Conservation (phyloP, 768 basidiomycete genomes). For the Termitomyces sp. region DNA sequence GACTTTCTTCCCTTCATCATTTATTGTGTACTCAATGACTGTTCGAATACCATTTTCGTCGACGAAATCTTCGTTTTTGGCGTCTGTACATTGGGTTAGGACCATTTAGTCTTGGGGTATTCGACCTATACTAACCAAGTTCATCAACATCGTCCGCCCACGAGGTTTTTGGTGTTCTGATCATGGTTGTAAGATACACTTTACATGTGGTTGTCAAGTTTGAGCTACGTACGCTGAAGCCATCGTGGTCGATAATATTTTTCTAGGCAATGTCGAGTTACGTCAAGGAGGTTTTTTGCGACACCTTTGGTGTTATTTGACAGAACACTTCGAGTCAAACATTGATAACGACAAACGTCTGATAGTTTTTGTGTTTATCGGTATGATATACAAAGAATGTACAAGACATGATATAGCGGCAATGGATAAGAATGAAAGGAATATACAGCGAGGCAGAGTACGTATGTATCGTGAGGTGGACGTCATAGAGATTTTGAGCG, state of each 20-base stretch:
- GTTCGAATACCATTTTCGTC: slow-evolving; percentile 86
- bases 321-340: neutral
- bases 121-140: slow-evolving; percentile 33
- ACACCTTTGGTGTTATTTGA: neutral
- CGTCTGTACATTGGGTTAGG: slow-evolving; percentile 24
- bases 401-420: slow-evolving; percentile 10
- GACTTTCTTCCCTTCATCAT: slow-evolving; percentile 92
- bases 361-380: neutral
- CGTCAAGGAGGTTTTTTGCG: slow-evolving; percentile 1
- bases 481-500: slow-evolving; percentile 6
- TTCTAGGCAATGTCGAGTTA: neutral
- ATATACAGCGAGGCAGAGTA: slow-evolving; percentile 1
- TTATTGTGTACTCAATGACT: slow-evolving; percentile 74
- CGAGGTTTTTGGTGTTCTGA: slow-evolving; percentile 56
- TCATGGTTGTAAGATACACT: neutral
- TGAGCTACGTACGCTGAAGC: slow-evolving; percentile 1
- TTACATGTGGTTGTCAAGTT: neutral
- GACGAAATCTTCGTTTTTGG: slow-evolving; percentile 61
- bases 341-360: neutral
- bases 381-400: neutral
- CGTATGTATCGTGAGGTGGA: slow-evolving; percentile 1
- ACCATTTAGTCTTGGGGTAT: neutral
- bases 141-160: slow-evolving; percentile 90
- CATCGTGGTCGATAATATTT: neutral
- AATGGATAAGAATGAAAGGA: neutral